Conservation (phyloP, 139 green algal genomes). For the Chlorella sp. region DNA sequence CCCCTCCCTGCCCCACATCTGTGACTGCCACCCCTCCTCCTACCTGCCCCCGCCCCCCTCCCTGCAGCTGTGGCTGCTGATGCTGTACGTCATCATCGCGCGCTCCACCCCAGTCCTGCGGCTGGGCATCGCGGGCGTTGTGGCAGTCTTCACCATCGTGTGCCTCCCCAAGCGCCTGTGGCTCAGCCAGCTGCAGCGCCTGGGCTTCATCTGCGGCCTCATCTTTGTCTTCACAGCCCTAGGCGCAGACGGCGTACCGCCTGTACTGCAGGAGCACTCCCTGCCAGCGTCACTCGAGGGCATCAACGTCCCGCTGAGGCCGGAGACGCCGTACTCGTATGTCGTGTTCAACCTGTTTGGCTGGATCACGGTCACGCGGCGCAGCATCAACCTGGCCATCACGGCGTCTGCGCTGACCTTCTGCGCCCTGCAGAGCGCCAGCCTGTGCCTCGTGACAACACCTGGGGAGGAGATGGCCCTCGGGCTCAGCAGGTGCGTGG, state of each 20-base stretch:
- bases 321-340: no score
- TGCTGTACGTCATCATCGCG: slow-evolving; percentile 58
- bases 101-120: slow-evolving; percentile 29
- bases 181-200: slow-evolving; percentile 36
- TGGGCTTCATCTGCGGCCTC: slow-evolving; percentile 47
- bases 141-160: slow-evolving; percentile 32
- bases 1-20: no score
- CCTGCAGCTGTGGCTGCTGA: slow-evolving; percentile 62
- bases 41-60: no score
- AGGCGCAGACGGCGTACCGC: slow-evolving; percentile 56
- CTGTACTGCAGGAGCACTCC: slow-evolving; percentile 36
- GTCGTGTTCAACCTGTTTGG: no score
- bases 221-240: slow-evolving; percentile 56
- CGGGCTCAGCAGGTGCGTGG: slow-evolving; percentile 44
- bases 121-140: slow-evolving; percentile 28
- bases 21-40: no score
- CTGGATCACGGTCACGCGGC: no score
- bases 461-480: slow-evolving; percentile 70
- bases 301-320: no score
- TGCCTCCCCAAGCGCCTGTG: slow-evolving; percentile 51
- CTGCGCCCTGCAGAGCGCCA: slow-evolving; percentile 63
- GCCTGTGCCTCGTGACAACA: slow-evolving; percentile 73
- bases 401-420: slow-evolving; percentile 61
- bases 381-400: slow-evolving; percentile 60
- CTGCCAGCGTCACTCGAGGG: no score